Conservation (phyloP, 306 rosid genomes). For the Sicyos edulis region DNA sequence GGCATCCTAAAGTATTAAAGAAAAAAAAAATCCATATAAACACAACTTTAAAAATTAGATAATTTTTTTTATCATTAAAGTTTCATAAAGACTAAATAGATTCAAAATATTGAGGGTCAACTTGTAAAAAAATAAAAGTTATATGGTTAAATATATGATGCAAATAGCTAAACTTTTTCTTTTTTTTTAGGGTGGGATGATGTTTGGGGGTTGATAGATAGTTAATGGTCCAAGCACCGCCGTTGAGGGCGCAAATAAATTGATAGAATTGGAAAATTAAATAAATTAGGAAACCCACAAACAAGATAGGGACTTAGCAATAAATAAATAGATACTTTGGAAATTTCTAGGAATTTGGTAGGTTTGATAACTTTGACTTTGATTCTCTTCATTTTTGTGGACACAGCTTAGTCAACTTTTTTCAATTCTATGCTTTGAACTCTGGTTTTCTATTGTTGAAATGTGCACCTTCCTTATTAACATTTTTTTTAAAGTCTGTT, state of each 20-base stretch:
- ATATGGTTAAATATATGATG: too few species aligned
- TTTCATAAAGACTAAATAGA: too few species aligned
- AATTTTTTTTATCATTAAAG: too few species aligned
- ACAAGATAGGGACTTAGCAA: not conserved
- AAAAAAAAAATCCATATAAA: not conserved
- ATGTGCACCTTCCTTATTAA: too few species aligned
- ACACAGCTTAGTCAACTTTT: not conserved
- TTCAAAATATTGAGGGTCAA: too few species aligned
- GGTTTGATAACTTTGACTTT: not conserved
- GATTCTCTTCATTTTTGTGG: not conserved
- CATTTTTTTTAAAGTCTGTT: too few species aligned
- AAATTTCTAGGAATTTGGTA: slow-evolving; percentile 17
- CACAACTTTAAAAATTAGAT: too few species aligned
- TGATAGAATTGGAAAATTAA: not conserved
- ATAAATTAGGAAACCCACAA: not conserved
- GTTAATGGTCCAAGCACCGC: not conserved
- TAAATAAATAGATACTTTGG: not conserved
- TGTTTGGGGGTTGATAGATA: not conserved
- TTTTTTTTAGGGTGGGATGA: not conserved
- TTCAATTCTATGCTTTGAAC: too few species aligned
- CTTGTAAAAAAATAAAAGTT: too few species aligned
- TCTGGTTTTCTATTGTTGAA: too few species aligned
- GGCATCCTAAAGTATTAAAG: not conserved
- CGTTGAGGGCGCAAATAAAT: slow-evolving; percentile 8
- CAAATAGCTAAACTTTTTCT: too few species aligned